Conservation (phyloP, 805 yeast species). For the Cyberlindnera euphorbiiphila region DNA sequence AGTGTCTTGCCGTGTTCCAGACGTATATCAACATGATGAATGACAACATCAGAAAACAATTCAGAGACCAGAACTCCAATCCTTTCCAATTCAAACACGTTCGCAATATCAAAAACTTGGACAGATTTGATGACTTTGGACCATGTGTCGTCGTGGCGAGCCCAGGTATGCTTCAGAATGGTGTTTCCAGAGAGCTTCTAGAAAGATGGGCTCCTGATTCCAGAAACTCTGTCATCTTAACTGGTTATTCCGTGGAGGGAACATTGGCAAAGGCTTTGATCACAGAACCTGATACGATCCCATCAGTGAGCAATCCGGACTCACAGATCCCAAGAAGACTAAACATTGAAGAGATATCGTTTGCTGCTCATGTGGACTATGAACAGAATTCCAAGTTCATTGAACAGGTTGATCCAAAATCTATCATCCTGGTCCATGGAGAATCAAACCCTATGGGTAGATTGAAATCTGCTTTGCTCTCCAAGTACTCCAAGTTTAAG, state of each 20-base stretch:
- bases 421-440: slow-evolving; percentile 92
- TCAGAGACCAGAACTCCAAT: slow-evolving; percentile 73
- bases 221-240: slow-evolving; percentile 77
- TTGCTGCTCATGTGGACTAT: slow-evolving; percentile 99
- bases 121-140: slow-evolving; percentile 85
- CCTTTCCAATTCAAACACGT: slow-evolving; percentile 90
- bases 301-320: slow-evolving; percentile 78
- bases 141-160: slow-evolving; percentile 96
- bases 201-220: slow-evolving; percentile 99
- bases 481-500: slow-evolving; percentile 76
- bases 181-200: slow-evolving; percentile 83
- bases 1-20: slow-evolving; percentile 96
- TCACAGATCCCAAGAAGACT: slow-evolving; percentile 81
- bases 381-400: slow-evolving; percentile 90
- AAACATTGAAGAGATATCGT: slow-evolving; percentile 87
- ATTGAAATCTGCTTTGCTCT: slow-evolving; percentile 83
- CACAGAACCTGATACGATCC: slow-evolving; percentile 88
- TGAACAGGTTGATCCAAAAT: slow-evolving; percentile 78
- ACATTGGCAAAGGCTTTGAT: slow-evolving; percentile 91
- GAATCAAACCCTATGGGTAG: slow-evolving; percentile 99
- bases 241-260: slow-evolving; percentile 98
- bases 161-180: slow-evolving; percentile 98
- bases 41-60: slow-evolving; percentile 73
- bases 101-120: slow-evolving; percentile 73
- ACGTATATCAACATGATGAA: slow-evolving; percentile 97